phyloP scores from a whole-genome alignment of 768 basidiomycete genomes.

The Podaxis sp. region DNA sequence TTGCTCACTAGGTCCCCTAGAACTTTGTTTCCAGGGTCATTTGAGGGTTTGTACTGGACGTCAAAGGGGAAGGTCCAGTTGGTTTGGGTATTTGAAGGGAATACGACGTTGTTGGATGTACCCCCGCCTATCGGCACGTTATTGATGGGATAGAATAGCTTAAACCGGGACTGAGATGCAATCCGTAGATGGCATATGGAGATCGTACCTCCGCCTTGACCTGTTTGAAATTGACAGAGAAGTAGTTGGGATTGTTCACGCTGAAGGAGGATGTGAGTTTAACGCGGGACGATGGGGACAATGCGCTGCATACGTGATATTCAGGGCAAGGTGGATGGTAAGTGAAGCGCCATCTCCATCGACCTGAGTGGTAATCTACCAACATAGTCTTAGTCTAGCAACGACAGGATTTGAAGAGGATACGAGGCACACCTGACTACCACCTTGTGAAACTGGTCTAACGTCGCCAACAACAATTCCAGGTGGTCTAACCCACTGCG shows the following conservation, averaged over 20 bases:
- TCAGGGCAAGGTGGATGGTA: constrained; percentile 3
- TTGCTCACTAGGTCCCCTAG: constrained; percentile 58
- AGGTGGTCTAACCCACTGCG: constrained; percentile 76
- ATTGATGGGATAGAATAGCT: constrained; percentile 77
- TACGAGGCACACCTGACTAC: constrained; percentile 38
- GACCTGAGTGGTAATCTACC: neutral
- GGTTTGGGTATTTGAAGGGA: constrained; percentile 49
- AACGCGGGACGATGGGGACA: constrained; percentile 3
- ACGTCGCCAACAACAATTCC: constrained; percentile 54
- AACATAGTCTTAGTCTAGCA: neutral
- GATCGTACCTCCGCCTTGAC: constrained; percentile 54
- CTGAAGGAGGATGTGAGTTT: constrained; percentile 28
- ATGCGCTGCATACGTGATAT: constrained; percentile 3
- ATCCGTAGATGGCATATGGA: neutral
- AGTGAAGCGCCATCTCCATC: neutral
- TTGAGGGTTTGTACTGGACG: constrained; percentile 51
- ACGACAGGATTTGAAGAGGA: neutral
- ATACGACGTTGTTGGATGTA: constrained; percentile 36
- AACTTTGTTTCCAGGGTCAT: constrained; percentile 49
- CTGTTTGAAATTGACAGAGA: constrained; percentile 59
- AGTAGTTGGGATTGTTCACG: constrained; percentile 80
- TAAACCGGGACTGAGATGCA: neutral
- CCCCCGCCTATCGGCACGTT: constrained; percentile 68
- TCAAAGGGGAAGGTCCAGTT: constrained; percentile 76
- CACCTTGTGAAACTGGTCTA: constrained; percentile 29